Evolutionary conservation across 78 protist genomes (phyloP).

Genomic region (Anaeramoeba flamelloides): DNA sequence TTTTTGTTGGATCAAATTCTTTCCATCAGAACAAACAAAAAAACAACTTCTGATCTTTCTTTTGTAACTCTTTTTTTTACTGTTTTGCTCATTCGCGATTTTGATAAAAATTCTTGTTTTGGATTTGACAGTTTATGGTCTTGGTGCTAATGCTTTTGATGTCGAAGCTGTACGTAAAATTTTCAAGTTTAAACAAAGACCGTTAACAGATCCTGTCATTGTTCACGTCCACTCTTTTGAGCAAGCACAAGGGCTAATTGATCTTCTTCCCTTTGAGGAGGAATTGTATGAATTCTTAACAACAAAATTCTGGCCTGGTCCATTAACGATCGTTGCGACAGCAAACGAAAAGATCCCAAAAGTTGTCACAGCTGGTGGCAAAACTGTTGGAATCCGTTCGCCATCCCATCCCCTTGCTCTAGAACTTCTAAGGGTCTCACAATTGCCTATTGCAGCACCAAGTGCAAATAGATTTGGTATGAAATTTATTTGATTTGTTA

Average conservation of each 20-base stretch:
- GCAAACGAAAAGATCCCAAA: neutral
- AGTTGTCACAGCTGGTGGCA: neutral
- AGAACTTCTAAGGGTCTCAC: neutral
- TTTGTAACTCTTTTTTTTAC: no score
- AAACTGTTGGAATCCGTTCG: neutral
- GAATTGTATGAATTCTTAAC: neutral
- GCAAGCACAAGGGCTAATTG: neutral
- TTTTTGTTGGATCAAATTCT: neutral
- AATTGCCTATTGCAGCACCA: neutral
- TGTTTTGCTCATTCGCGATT: no score
- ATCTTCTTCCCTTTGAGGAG: neutral
- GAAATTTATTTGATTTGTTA: neutral
- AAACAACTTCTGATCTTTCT: no score
- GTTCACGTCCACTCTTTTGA: neutral
- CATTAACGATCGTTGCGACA: neutral
- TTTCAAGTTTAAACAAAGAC: neutral
- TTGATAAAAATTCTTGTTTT: no score
- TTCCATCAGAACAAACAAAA: no score
- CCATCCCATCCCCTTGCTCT: neutral
- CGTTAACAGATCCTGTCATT: neutral
- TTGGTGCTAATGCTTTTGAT: neutral
- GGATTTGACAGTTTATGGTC: neutral
- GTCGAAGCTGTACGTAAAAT: neutral
- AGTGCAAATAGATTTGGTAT: constrained; percentile 3
- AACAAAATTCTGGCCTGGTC: neutral